phyloP scores from a whole-genome alignment of 257 asterid species.

The Solanum habrochaites region DNA sequence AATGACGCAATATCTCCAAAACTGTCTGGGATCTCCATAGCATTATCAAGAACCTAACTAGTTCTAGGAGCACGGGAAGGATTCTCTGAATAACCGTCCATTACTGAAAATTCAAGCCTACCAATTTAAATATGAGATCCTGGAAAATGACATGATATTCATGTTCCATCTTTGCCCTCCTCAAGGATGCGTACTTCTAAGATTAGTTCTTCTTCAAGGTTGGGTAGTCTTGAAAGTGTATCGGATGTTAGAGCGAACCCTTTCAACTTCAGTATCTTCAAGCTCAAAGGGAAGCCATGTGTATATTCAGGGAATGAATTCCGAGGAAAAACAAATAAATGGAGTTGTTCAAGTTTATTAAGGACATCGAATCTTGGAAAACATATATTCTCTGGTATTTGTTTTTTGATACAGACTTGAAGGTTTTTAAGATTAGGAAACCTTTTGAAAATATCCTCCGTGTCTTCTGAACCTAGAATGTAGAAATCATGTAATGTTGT shows the following conservation, averaged over 20 bases:
- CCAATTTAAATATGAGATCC: no score
- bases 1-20: no score
- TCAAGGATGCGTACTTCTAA: no score
- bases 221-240: neutral
- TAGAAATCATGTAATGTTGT: neutral
- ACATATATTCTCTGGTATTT: neutral
- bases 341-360: neutral
- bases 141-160: no score
- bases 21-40: no score
- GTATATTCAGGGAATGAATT: rapidly evolving
- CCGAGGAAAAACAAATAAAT: rapidly evolving
- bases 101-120: no score
- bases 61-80: no score
- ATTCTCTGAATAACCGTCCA: no score
- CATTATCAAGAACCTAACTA: no score
- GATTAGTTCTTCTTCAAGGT: neutral
- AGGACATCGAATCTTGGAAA: neutral
- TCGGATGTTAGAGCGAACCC: neutral
- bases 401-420: rapidly evolving
- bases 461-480: neutral
- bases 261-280: neutral
- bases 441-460: neutral
- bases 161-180: no score
- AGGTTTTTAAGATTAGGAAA: neutral
- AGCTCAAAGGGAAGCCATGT: neutral